Conservation (phyloP, 2,329 filamentous ascomycete genomes). For the Phialemonium atrogriseum region DNA sequence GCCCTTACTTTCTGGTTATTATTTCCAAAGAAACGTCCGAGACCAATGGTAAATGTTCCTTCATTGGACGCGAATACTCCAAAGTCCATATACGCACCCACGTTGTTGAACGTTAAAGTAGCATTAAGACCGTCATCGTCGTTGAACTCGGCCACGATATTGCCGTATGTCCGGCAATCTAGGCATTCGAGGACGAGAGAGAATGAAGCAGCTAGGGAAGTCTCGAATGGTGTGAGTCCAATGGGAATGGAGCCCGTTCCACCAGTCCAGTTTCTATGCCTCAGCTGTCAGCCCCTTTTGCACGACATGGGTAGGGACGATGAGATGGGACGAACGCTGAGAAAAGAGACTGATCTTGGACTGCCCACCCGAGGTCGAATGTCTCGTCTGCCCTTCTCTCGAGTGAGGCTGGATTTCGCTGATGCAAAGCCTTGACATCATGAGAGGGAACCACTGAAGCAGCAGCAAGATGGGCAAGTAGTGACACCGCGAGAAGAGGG, state of each 20-base stretch:
- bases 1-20: slow-evolving; percentile 1
- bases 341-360: slow-evolving; percentile 1
- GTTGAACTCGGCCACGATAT: slow-evolving; percentile 7
- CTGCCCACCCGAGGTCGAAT: slow-evolving; percentile 1
- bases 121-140: slow-evolving; percentile 6
- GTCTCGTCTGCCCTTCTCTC: slow-evolving; percentile 1
- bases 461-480: not conserved
- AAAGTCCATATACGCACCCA: slow-evolving; percentile 9
- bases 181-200: slow-evolving; percentile 8
- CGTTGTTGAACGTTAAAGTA: slow-evolving; percentile 8
- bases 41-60: slow-evolving; percentile 7
- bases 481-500: not conserved
- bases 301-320: not conserved
- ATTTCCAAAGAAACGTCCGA: slow-evolving; percentile 5
- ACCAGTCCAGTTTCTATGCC: slow-evolving; percentile 1
- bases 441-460: not conserved
- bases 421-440: not conserved
- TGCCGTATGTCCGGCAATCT: slow-evolving; percentile 11
- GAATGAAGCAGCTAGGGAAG: slow-evolving; percentile 2
- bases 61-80: slow-evolving; percentile 4
- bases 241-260: slow-evolving; percentile 2
- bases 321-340: not conserved
- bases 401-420: not conserved
- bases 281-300: not conserved
- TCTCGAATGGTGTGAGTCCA: not conserved